phyloP scores from a whole-genome alignment of 1,284 basidiomycete genomes.

The Flammula alnicola region DNA sequence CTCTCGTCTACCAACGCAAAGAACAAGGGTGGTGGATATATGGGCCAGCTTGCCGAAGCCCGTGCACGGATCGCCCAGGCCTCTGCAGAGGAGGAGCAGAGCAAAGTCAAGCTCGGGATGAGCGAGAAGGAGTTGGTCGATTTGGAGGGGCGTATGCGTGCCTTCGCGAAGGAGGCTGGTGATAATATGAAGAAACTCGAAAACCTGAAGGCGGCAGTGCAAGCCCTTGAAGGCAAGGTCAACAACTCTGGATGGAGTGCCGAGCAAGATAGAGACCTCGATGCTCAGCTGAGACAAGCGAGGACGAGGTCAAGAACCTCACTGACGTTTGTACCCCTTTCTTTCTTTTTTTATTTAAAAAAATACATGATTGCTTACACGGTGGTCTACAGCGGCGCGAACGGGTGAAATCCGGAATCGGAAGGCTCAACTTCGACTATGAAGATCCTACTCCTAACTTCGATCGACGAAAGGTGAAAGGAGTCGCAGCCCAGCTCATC shows the following conservation, averaged over 20 bases:
- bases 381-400: slow-evolving; percentile 69
- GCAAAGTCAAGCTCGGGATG: slow-evolving; percentile 79
- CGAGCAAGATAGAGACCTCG: slow-evolving; percentile 74
- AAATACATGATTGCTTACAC: slow-evolving; percentile 9
- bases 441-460: slow-evolving; percentile 80
- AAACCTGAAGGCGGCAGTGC: slow-evolving; percentile 63
- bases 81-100: slow-evolving; percentile 86
- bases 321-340: slow-evolving; percentile 50
- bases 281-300: slow-evolving; percentile 60
- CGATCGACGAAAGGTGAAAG: slow-evolving; percentile 88
- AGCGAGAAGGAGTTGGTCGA: slow-evolving; percentile 81
- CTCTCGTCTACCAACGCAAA: slow-evolving; percentile 72
- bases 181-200: slow-evolving; percentile 78
- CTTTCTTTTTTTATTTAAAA: slow-evolving; percentile 3
- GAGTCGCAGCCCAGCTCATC: slow-evolving; percentile 89
- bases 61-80: slow-evolving; percentile 78
- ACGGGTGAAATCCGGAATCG: slow-evolving; percentile 65
- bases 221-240: slow-evolving; percentile 58
- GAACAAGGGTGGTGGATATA: slow-evolving; percentile 85
- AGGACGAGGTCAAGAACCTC: slow-evolving; percentile 62
- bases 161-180: slow-evolving; percentile 83
- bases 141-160: slow-evolving; percentile 83
- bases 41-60: slow-evolving; percentile 95
- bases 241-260: slow-evolving; percentile 79
- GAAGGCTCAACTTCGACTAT: slow-evolving; percentile 86